phyloP scores from a whole-genome alignment of 805 yeast genomes.

The Lipomyces japonicus region DNA sequence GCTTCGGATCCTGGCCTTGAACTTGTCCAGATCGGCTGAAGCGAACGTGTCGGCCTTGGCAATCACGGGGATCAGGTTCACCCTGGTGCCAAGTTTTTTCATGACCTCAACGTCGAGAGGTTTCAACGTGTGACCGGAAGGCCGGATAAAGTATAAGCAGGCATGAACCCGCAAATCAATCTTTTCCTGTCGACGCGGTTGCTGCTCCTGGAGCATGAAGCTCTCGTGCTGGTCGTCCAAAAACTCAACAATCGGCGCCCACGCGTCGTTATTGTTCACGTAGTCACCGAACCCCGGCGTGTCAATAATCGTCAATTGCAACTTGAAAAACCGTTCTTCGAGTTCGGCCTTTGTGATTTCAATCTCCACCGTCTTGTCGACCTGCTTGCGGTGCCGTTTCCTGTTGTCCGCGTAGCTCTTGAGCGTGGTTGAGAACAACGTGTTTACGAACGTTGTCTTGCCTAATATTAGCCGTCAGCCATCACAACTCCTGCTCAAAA shows the following conservation, averaged over 20 bases:
- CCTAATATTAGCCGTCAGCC: conserved; percentile 38
- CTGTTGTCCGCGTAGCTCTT: conserved; percentile 43
- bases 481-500: not conserved
- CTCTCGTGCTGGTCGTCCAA: conserved; percentile 75
- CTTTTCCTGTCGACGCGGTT: conserved; percentile 54
- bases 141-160: conserved; percentile 76
- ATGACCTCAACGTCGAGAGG: conserved; percentile 70
- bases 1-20: conserved; percentile 52
- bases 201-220: conserved; percentile 71
- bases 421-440: conserved; percentile 59
- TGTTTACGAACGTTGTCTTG: conserved; percentile 74
- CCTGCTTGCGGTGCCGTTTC: conserved; percentile 40
- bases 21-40: conserved; percentile 48
- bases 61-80: conserved; percentile 77
- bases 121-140: conserved; percentile 58
- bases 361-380: conserved; percentile 41
- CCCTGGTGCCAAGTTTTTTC: conserved; percentile 65
- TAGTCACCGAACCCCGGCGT: conserved; percentile 75
- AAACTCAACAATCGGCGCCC: conserved; percentile 66
- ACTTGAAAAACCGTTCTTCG: conserved; percentile 55
- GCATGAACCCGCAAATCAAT: conserved; percentile 74
- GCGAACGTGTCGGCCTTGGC: conserved; percentile 77
- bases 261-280: conserved; percentile 60
- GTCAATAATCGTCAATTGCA: conserved; percentile 63
- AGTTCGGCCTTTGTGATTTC: conserved; percentile 48